Evolutionary conservation across 306 rosid species (phyloP), one percentile per base, ranked within the genome.

Genomic region (Casuarina glauca): DNA sequence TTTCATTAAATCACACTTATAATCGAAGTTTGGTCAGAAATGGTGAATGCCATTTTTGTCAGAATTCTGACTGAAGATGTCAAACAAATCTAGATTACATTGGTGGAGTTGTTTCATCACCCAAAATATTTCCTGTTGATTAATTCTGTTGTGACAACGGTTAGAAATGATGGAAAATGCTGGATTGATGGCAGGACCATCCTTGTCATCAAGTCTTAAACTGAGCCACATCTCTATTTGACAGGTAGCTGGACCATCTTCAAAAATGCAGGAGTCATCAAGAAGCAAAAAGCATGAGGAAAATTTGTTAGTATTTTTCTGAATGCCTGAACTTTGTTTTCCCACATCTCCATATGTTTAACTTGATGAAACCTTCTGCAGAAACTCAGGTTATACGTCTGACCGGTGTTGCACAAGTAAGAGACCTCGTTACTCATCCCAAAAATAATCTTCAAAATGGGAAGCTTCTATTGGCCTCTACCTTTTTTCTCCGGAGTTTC

Each of bases 191-290:
- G 35, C 13, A 16, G 50, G 36, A 67, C 35, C 15, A 42, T 17
- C 36, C 10, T 41, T 41, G 16, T 67, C 17, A 17, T 42, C 49
- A 42, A 67, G 9, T 16, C 35, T 42, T 76, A 68, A 78, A 71
- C 53, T 32, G 50, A 46, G 32, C 51, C 10, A 43, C 64, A 46
- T 57, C 72, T 1, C 42, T 35, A 12, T 69, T 44, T 79, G 52
- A 69, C 89, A 85, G 89, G 82, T 71, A 42, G 70, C 80, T 5
- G 78, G 79, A 54, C 72, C 84, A 64, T 74, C 82, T 11, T 62
- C 52, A 49, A 39, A 32, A 68, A 77, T 60, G 26, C 82, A 61
- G 52, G 82, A 70, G 19, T 79, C 63, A 9, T 79, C 86, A 35
- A 75, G 84, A 82, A 82, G 82, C 64, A 76, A 74, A 79, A 79